Conservation (phyloP, 176 grass and related monocot genomes). For the Carex parvula region DNA sequence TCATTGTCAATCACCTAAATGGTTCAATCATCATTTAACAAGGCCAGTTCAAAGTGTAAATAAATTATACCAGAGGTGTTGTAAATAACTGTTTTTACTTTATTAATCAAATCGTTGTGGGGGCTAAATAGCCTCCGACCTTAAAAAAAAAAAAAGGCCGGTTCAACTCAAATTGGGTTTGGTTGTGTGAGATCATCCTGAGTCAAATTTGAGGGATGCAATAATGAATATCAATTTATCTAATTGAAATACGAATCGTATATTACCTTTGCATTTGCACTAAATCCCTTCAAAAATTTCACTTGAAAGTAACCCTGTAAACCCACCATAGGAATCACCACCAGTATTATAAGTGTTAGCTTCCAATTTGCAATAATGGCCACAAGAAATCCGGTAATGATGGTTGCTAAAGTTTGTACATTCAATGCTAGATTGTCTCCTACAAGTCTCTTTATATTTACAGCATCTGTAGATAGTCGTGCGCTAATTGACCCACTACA, state of each 20-base stretch:
- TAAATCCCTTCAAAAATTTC: slow-evolving; percentile 64
- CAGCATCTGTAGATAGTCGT: slow-evolving; percentile 74
- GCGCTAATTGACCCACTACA: slow-evolving; percentile 66
- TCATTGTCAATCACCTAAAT: background rate
- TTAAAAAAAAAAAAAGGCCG: too few species aligned
- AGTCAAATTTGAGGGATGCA: background rate
- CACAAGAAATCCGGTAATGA: slow-evolving; percentile 57
- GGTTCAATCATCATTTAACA: background rate
- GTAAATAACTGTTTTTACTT: too few species aligned
- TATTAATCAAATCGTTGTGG: too few species aligned
- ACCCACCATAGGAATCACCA: slow-evolving; percentile 61
- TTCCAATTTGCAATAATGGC: slow-evolving; percentile 76
- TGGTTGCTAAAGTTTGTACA: slow-evolving; percentile 54
- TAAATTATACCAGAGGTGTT: too few species aligned
- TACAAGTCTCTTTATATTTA: slow-evolving; percentile 61
- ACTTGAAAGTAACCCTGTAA: slow-evolving; percentile 60
- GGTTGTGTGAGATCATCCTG: background rate
- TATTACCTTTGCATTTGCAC: slow-evolving; percentile 64
- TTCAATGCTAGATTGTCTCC: slow-evolving; percentile 65
- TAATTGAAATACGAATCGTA: background rate
- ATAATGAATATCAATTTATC: background rate
- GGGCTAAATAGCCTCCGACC: too few species aligned
- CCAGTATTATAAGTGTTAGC: slow-evolving; percentile 52
- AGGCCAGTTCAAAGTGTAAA: background rate
- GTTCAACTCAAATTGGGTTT: background rate